A percentile compares a stretch with the other conserved stretches of the same genome.
Conservation (phyloP, 371 early-diverging fungal species). For the Pancytospora philotis region DNA sequence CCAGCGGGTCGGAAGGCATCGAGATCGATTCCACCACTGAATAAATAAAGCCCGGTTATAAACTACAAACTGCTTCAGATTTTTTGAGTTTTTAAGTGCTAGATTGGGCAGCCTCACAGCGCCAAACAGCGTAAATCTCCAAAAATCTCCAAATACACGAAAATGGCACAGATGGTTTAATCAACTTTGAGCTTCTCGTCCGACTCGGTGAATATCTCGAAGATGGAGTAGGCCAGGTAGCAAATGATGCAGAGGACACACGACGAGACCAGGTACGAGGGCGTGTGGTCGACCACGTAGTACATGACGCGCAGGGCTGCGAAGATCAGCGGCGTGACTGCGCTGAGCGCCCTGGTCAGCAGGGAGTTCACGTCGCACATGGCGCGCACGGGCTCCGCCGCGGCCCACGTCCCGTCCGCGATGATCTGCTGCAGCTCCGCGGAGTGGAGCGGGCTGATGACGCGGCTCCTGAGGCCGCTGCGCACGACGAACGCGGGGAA, state of each 20-base stretch:
- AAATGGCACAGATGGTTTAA: constrained; percentile 11
- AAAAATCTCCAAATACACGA: not conserved
- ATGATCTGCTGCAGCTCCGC: constrained; percentile 41
- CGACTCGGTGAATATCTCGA: constrained; percentile 21
- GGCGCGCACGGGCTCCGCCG: constrained; percentile 6
- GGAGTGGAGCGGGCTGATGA: constrained; percentile 4
- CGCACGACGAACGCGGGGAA: constrained; percentile 51
- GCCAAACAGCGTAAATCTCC: not conserved
- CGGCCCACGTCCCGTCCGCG: constrained; percentile 16
- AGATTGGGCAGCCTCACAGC: not conserved
- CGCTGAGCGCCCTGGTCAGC: constrained; percentile 11
- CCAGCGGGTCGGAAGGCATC: not conserved
- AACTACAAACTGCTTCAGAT: not conserved
- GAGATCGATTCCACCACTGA: not conserved
- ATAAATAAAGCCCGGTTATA: not conserved
- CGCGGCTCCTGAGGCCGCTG: constrained; percentile 21
- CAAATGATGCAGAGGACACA: constrained; percentile 25
- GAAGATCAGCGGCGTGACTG: constrained; percentile 29
- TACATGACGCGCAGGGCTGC: constrained; percentile 16
- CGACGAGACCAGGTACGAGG: constrained; percentile 19
- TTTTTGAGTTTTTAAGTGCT: not conserved
- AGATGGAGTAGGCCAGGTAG: constrained; percentile 44
- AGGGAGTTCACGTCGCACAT: constrained; percentile 19
- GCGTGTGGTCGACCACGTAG: constrained; percentile 20
- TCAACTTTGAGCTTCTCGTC: constrained; percentile 15